These are phyloP conservation scores for Starmera dryadoides DNA, from an alignment of 805 yeast genomes.

Conservation along the genomic window DNA sequence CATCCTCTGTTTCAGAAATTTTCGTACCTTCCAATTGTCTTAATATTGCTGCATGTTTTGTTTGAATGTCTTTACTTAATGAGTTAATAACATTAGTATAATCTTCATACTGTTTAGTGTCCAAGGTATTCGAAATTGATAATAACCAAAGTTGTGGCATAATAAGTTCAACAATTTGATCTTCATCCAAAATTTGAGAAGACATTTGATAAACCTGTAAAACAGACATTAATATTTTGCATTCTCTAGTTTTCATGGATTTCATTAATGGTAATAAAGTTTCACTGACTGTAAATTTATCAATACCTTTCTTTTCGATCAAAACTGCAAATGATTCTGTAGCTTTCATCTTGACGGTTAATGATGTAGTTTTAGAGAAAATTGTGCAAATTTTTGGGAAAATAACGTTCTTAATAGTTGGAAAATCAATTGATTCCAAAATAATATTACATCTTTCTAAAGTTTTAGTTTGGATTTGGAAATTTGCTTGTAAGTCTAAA, in stretches of 20 bases:
- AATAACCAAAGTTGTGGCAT: slow-evolving; percentile 47
- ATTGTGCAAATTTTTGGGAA: slow-evolving; percentile 66
- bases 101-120: slow-evolving; percentile 31
- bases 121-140: slow-evolving; percentile 38
- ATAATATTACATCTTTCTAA: slow-evolving; percentile 35
- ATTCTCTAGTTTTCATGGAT: slow-evolving; percentile 70
- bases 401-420: slow-evolving; percentile 66
- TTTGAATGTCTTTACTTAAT: slow-evolving; percentile 37
- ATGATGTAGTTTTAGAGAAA: slow-evolving; percentile 78
- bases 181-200: slow-evolving; percentile 36
- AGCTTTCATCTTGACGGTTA: slow-evolving; percentile 69
- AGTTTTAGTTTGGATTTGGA: slow-evolving; percentile 46
- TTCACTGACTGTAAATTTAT: slow-evolving; percentile 64
- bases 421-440: slow-evolving; percentile 48
- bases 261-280: slow-evolving; percentile 74
- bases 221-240: slow-evolving; percentile 48
- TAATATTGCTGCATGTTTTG: slow-evolving; percentile 29
- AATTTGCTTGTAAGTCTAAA: slow-evolving; percentile 22
- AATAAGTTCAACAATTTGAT: slow-evolving; percentile 42
- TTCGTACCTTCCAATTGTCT: slow-evolving; percentile 16
- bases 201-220: slow-evolving; percentile 32
- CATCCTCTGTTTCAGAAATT: slow-evolving; percentile 14
- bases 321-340: slow-evolving; percentile 52
- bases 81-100: slow-evolving; percentile 32
- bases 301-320: slow-evolving; percentile 55